Evolutionary conservation across 495 filamentous ascomycete genomes (phyloP), one percentile per base, ranked within the genome.

Genomic region (Corynascus novoguineensis): DNA sequence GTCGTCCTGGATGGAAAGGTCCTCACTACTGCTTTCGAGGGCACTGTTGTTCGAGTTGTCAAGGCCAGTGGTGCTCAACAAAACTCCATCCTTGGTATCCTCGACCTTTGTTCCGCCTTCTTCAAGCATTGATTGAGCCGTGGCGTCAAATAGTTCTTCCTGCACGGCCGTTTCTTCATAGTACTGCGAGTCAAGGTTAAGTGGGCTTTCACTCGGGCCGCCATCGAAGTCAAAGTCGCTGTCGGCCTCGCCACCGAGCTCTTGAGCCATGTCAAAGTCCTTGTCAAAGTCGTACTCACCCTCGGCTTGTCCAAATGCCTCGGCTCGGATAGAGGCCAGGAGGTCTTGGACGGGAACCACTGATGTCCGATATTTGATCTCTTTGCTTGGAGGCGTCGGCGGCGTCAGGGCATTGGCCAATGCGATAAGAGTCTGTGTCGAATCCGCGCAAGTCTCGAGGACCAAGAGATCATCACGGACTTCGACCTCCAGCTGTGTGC

Each of bases 381-480:
- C 84, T 45, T 86, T 86, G 62, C 81, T 89, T 9, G 91, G 90
- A 1, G 89, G 85, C 7, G 81, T 81, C 3, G 95, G 93, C 22
- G 92, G 93, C 11, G 83, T 83, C 5, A 99, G 78, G 0, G 86
- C 91, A 64, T 88, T 90, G 38, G 93, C 67, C 55, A 93, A 81
- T 15, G 78, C 83, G 49, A 95, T 84, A 3, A 99, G 80, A 0
- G 95, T 97, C 64, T 96, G 90, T 0, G 93, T 97, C 10, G 95
- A 97, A 70, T 99, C 95, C 15, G 95, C 93, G 66, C 95, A 97
- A 4, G 90, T 89, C 67, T 99, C 95, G 15, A 99, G 75, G 22
- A 99, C 84, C 27, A 97, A 76, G 2, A 99, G 76, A 65, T 93
- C 87, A 66, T 95, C 89, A 40, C 80, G 81, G 9, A 97, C 61